Evolutionary conservation across 768 basidiomycete species (phyloP), one percentile per base, ranked within the genome.

Genomic region (Mycena leptocephala): DNA sequence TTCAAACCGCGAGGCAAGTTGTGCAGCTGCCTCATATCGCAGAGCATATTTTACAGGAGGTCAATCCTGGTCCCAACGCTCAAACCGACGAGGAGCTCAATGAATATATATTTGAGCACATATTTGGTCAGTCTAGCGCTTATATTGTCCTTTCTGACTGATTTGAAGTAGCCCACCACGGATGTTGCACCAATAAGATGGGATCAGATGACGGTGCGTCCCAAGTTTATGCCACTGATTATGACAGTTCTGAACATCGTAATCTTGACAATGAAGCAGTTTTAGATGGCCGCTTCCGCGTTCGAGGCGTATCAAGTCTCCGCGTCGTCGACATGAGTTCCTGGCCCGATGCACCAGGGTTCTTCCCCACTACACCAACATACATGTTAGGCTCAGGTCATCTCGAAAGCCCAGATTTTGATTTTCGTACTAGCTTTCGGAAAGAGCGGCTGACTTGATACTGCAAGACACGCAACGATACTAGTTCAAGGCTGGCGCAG

Each of bases 281-380:
- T 16, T 32, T 69, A 55, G 67, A 69, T 28, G 55, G 46, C 24
- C 51, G 55, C 51, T 69, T 69, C 67, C 51, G 55, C 39, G 67
- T 69, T 43, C 53, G 67, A 24, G 67, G 67, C 37, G 67, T 69
- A 41, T 56, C 51, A 51, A 69, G 39, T 32, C 67, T 69, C 55
- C 67, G 67, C 55, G 67, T 69, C 33, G 67, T 69, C 39, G 55
- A 69, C 55, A 69, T 69, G 51, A 69, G 67, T 58, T 69, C 67
- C 32, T 69, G 67, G 67, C 67, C 51, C 39, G 37, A 58, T 43
- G 67, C 55, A n/a, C 67, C 67, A 58, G 67, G 67, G 26, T 69
- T 55, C 53, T 69, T 69, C 55, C 53, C 55, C 26, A 69, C 67
- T 48, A 69, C 67, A 32, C 67, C 67, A 33, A 69, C 67, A 55